Base-by-base conservation (phyloP, 2,329 filamentous ascomycete species). In the Fusarium circinatum region DNA sequence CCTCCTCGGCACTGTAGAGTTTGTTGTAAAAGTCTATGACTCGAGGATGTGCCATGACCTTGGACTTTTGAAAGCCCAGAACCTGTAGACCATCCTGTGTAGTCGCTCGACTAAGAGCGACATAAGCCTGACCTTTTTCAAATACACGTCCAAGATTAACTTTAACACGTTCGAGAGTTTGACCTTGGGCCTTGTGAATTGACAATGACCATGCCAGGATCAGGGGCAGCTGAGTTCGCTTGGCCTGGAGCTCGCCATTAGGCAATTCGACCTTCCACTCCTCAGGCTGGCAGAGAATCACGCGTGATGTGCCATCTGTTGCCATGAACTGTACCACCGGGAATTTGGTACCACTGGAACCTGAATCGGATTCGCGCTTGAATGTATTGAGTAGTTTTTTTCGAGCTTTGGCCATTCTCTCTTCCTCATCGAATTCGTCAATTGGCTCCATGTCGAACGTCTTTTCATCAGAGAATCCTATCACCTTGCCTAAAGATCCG, bases 241-340 rank as follows among this genome's bases (percentile, higher is more conserved):
- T 94, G 4, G 96, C 96, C 81, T 98, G 95, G 2, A 98, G 88
- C 80, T 98, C 95, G 52, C 96, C 96, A 63, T 93, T 98, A 4
- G 96, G 96, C n/a, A 97, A 88, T 80, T 99, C 97, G 32, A 98
- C 93, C 82, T 98, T 99, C 96, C 96, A 99, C 41, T 93, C 90
- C 80, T 98, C 96, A 17, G 92, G 93, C 71, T 94, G 90, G 81
- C 95, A 96, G 14, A 98, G 90, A 57, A 98, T 88, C 8, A 79
- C 79, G 8, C 83, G 82, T 1, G 80, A 70, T 67, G 91, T 92
- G 39, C 95, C 95, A 78, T 98, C 94, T 1, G 81, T 89, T 34
- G 94, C 88, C 42, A 90, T 88, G 80, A 99, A 99, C 64, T 92
- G 90, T 8, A 99, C 95, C 14, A 98, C 85, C 0, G 96, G 96